Evolutionary conservation across 164 flowering plant species (phyloP), one percentile per base, ranked within the genome.

Genomic region (Houttuynia cordata): DNA sequence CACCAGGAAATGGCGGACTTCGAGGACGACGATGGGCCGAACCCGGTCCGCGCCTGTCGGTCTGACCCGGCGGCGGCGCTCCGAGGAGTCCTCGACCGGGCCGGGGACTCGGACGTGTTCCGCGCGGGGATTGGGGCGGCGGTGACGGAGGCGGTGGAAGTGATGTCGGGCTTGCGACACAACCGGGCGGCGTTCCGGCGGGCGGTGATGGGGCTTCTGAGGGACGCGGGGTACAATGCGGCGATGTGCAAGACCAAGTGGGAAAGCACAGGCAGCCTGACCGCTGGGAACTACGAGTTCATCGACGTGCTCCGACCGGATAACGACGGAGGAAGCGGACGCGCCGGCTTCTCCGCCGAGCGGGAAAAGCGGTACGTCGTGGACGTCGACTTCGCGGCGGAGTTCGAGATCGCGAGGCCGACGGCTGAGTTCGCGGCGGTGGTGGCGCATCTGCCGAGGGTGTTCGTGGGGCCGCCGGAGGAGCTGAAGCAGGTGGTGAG

Each of bases 161-260:
- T 65, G 18, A 71, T 78, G 4, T 34, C 70, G 0, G 55, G 40
- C 6, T 21, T 68, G 53, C 60, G 68, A 21, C 24, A 56, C n/a
- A 60, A 71, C 37, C 60, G 62, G 34, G 8, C 70, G 57, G 57
- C 70, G 13, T 63, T 77, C 51, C 66, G 76, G 25, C 72, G 92
- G 1, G 71, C 72, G 19, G 79, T 88, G 62, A 81, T 85, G 89
- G 25, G 63, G 45, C 71, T 12, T n/a, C 74, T 92, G 40, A 65
- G 89, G 2, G 78, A 76, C 10, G 49, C 56, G 53, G 93, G 91
- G 6, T 72, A 79, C 76, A 83, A 89, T 74, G 98, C 95, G 13
- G 96, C 84, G 41, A 68, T 93, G 51, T 93, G 98, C 72, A 90
- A 84, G 70, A 73, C 90, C 0, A 81, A 71, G 50, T 93, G 97